Evolutionary conservation across 78 protist species (phyloP), one percentile per base, ranked within the genome.

Genomic region (Polysphondylium violaceum): DNA sequence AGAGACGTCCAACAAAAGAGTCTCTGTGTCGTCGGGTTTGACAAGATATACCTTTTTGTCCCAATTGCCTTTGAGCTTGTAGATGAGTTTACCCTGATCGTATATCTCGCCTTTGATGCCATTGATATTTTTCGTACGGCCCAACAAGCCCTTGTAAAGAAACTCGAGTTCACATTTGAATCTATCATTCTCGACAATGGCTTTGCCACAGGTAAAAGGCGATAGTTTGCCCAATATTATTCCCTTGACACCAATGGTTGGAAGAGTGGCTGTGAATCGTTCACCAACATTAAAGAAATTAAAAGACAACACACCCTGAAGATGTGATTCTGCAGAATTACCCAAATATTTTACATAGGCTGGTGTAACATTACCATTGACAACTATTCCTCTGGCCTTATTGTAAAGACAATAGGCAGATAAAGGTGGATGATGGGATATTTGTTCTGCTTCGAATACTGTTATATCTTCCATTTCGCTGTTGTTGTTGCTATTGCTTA

Each of bases 391-490:
- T 75, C 50, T 53, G 8, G 40, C 31, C 44, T 58, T 69, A 71
- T 88, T 88, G 38, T 74, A 75, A 53, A 88, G 51, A 33, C 85
- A 55, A 38, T 60, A 88, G 14, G 93, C 93, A 43, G 65, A 41
- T 33, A 56, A 8, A 16, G 87, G 86, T 38, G 93, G 93, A 58
- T 88, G 93, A 63, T 88, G 93, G 21, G 87, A 75, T 21, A 88
- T 77, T 53, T 88, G 86, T 33, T 74, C 86, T 0, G 74, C 53
- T 47, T 56, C 51, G 75, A 72, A 72, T n/a, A 36, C 58, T 40
- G 40, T 38, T 5, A 21, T 27, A 29, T 51, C 41, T 25, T 60
- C 55, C 92, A n/a, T 35, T 56, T 29, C 58, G 23, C 31, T 64
- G 74, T 63, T 33, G 29, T 51, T 25, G 31, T 67, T 47, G 63